Percentiles rank a stretch among this genome's conserved stretches.
Evolutionary conservation across 1,139 yeast genomes (phyloP).

Genomic region (Geotrichum fermentans): DNA sequence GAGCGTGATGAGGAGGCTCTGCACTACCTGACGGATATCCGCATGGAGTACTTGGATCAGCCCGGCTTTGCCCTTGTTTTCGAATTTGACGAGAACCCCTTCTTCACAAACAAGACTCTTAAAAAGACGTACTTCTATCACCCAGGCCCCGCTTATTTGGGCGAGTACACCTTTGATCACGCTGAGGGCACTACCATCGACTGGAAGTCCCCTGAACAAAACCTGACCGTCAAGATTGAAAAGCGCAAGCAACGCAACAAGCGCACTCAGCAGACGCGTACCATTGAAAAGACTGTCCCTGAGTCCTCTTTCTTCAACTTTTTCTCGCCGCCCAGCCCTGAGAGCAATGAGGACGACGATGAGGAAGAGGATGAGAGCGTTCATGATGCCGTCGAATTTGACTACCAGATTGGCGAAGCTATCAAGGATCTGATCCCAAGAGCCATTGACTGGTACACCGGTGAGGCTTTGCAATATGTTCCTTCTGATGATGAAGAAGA

Average conservation of each 20-base stretch:
- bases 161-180: slow-evolving; percentile 94
- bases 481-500: slow-evolving; percentile 50
- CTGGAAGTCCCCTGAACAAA: slow-evolving; percentile 77
- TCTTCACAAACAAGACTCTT: slow-evolving; percentile 64
- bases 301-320: slow-evolving; percentile 91
- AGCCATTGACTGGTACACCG: slow-evolving; percentile 97
- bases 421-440: slow-evolving; percentile 94
- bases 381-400: slow-evolving; percentile 76
- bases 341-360: slow-evolving; percentile 45
- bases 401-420: slow-evolving; percentile 94
- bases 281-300: slow-evolving; percentile 90
- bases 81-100: slow-evolving; percentile 72
- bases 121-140: slow-evolving; percentile 81
- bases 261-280: slow-evolving; percentile 94
- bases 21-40: slow-evolving; percentile 61
- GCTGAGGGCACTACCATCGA: slow-evolving; percentile 87
- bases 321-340: slow-evolving; percentile 73
- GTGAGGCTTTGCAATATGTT: slow-evolving; percentile 74
- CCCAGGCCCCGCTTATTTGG: slow-evolving; percentile 49
- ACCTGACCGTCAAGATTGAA: slow-evolving; percentile 82
- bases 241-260: slow-evolving; percentile 97
- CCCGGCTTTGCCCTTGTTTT: slow-evolving; percentile 91
- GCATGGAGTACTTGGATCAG: slow-evolving; percentile 72
- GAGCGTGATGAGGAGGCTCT: slow-evolving; percentile 89
- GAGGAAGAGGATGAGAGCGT: slow-evolving; percentile 54